phyloP scores from a whole-genome alignment of 2,329 filamentous ascomycete species.

The Whalleya microplaca region DNA sequence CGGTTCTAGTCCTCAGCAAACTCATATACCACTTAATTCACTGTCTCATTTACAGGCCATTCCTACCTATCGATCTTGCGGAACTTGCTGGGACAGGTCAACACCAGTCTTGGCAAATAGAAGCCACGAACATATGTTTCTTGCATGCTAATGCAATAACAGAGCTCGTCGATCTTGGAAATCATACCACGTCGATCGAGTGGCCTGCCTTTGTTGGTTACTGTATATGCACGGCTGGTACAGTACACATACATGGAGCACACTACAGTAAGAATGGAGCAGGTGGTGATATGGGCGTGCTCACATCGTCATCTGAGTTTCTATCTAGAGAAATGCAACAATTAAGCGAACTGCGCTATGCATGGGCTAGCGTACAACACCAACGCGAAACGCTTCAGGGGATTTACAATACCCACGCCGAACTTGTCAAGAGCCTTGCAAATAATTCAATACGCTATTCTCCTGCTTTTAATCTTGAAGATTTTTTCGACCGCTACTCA shows the following conservation, averaged over 20 bases:
- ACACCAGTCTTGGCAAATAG: slow-evolving; percentile 91
- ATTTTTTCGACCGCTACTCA: slow-evolving; percentile 82
- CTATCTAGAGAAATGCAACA: slow-evolving; percentile 80
- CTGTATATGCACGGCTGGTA: slow-evolving; percentile 83
- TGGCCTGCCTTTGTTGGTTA: slow-evolving; percentile 89
- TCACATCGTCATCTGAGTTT: slow-evolving; percentile 68
- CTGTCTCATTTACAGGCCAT: slow-evolving; percentile 84
- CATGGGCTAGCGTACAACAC: slow-evolving; percentile 79
- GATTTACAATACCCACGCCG: slow-evolving; percentile 77
- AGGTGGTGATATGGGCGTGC: slow-evolving; percentile 62
- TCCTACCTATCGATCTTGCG: slow-evolving; percentile 80
- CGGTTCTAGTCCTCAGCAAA: slow-evolving; percentile 79
- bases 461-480: slow-evolving; percentile 81
- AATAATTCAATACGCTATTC: slow-evolving; percentile 73
- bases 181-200: slow-evolving; percentile 73
- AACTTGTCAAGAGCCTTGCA: slow-evolving; percentile 74
- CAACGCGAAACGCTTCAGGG: slow-evolving; percentile 78
- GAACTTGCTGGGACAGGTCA: slow-evolving; percentile 81
- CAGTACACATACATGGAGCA: slow-evolving; percentile 84
- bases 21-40: slow-evolving; percentile 86
- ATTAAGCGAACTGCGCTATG: slow-evolving; percentile 72
- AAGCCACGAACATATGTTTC: slow-evolving; percentile 85
- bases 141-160: slow-evolving; percentile 86
- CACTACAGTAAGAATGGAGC: slow-evolving; percentile 67
- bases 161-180: slow-evolving; percentile 79